Evolutionary conservation across 345 rosid genomes (phyloP), one percentile per base, ranked within the genome.

Genomic region (Citrus maxima): DNA sequence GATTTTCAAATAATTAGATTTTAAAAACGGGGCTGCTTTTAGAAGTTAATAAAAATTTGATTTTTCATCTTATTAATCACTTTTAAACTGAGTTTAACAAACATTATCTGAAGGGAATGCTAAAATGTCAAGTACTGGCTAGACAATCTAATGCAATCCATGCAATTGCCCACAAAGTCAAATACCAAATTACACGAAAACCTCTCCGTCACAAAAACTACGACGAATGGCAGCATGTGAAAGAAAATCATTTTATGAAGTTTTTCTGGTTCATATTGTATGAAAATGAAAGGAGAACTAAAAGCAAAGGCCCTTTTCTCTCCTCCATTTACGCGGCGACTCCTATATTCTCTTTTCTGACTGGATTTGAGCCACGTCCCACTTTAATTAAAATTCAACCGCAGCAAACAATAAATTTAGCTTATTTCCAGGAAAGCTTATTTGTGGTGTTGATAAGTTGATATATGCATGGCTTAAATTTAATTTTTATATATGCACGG

Each of bases 251-350:
- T 46, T 46, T 18, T 18, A 19, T 7, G 40, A 65, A 65, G 13
- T 16, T 28, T 40, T 69, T 69, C 12, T 13, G 9, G 54, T 68
- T 42, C 21, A 13, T 69, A 46, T 42, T 69, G 34, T 46, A 5
- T 5, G 56, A 68, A 42, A 68, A 68, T 12, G 32, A 68, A 40
- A 68, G 46, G 34, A 14, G n/a, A 42, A 3, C 35, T 14, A 24
- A 6, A 24, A 68, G 72, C 56, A 10, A 13, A 2, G 32, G 30
- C 21, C 21, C 14, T 68, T 10, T 68, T n/a, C 6, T 38, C 30
- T 4, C 70, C 22, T 25, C 18, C 32, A 14, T 13, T 30, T 69
- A 70, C 35, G 74, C 74, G 74, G 74, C 74, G 74, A 49, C 74
- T 19, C 16, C 38, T 10, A 12, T 12, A 13, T 42, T 2, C 51